Base-by-base conservation (phyloP, 2,329 filamentous ascomycete species). In the Talaromyces sp. region DNA sequence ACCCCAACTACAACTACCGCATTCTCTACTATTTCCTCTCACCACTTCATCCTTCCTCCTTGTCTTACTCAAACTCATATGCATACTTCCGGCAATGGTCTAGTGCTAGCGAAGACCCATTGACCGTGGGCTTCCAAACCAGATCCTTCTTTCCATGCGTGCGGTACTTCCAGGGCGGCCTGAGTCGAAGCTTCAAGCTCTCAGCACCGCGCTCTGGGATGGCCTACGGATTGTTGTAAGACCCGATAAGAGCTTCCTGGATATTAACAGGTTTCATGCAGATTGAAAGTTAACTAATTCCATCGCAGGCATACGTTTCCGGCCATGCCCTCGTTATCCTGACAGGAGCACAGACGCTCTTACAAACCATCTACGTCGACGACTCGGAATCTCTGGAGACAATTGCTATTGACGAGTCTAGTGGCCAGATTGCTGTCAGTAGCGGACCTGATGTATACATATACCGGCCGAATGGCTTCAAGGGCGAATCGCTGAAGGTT, bases 281-380 rank as follows among this genome's bases (percentile, higher is more conserved):
- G 19, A 37, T 11, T 17, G 19, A n/a, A 45, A 31, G 15, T 45
- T n/a, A 19, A 37, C 19, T 39, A 15, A 2, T 11, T 31, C 37
- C 33, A 59, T 63, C 50, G 52, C 35, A 96, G 92, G 87, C 88
- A 61, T 99, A 98, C 79, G 90, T 97, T 69, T 95, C 91, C 67
- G 94, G 94, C 73, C 91, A 90, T 78, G 92, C 92, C 67, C 87
- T 98, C 69, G 87, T 95, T 62, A 89, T 99, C 72, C 87, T 98
- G 70, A 86, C 87, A 73, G 90, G 88, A 60, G 86, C 91, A 61
- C 84, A 89, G 67, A 86, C 86, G 63, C 86, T 97, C 68, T 79
- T 97, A 39, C 95, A 99, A 78, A 97, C 93, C 3, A 90, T 96
- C 70, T 96, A 97, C 80, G 89, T 95, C 73, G 90, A 96, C 73